Base-by-base conservation (phyloP, 768 basidiomycete genomes). In the Naganishia onofrii region DNA sequence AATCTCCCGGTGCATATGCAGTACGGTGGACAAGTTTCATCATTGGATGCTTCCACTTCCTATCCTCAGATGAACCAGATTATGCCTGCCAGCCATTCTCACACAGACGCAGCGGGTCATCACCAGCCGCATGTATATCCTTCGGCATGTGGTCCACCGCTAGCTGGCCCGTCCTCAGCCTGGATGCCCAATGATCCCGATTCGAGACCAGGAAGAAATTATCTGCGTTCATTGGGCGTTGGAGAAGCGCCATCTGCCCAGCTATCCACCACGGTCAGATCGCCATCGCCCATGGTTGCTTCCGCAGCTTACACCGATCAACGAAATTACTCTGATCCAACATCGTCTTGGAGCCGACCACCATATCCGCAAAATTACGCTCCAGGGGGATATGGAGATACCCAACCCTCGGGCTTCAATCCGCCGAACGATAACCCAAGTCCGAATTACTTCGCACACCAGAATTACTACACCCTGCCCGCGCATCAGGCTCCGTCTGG, bases 141-240 rank as follows among this genome's bases (percentile, higher is more conserved):
- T 2, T 31, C 57, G 21, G 42, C 23, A 13, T 63, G 31, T 42
- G 23, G 42, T 42, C 60, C 29, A 34, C 28, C 54, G 7, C 32
- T n/a, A 44, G 12, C 60, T 13, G 23, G 15, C 21, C 15, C 60
- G 1, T 42, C 60, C 6, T 42, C 60, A 26, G 23, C 60, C 36
- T 63, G 60, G 60, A 44, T 42, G 5, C n/a, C 60, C 21, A 36
- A 26, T 23, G 38, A 42, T 3, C 36, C 60, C 19, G 60, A 63
- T 13, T n/a, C 38, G 23, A 63, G 42, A 42, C 60, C 60, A 10
- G 60, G 60, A 9, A 42, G 60, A 26, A 63, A 46, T 42, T 63
- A 63, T 29, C 42, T 63, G 15, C 60, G 60, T 10, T 63, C 60
- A 12, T 29, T 63, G 38, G 60, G 60, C n/a, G 60, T 63, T 21